Base-by-base conservation (phyloP, 2,329 filamentous ascomycete species). In the Paramyrothecium roridum region DNA sequence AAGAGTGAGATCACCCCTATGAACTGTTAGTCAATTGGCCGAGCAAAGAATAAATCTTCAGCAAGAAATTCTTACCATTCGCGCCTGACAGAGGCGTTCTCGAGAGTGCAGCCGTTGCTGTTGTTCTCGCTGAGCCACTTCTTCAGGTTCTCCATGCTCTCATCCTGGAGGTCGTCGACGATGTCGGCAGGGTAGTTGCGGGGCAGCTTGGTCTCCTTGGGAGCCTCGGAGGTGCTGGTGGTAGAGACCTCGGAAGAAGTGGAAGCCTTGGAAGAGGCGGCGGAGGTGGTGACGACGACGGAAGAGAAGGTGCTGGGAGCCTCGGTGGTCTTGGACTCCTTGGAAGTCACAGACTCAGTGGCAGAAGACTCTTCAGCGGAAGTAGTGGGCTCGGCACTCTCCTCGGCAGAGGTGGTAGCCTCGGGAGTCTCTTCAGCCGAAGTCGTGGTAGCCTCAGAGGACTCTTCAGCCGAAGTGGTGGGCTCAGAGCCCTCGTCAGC, bases 181-280 rank as follows among this genome's bases (percentile, higher is more conserved):
- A 50, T 43, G 30, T 60, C 58, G 54, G 53, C 50, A n/a, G 58
- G 56, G 50, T 57, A 59, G 50, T n/a, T 30, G 20, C 54, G 54
- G 19, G 49, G 21, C 3, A 40, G 33, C 17, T 19, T 51, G 12
- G 49, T 19, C 49, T 40, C 8, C 30, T 37, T 30, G 30, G 49
- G 49, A 40, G 49, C 30, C 3, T 37, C n/a, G 26, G 48, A 50
- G 20, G 48, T 50, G 21, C 21, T 50, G 22, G 48, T 6, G 13
- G 48, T 23, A 17, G 48, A 16, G 16, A 22, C 23, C 26, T 50
- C 48, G 23, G 48, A 50, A 6, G 48, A 26, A 8, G 48, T 50
- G 48, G 48, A 20, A 33, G 48, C 21, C 19, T 19, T 17, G 33
- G 48, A 50, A 50, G 48, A 26, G 48, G 48, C 26, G 20, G 46